phyloP scores from a whole-genome alignment of 2,329 filamentous ascomycete species.

The Cyclaneusma minus region DNA sequence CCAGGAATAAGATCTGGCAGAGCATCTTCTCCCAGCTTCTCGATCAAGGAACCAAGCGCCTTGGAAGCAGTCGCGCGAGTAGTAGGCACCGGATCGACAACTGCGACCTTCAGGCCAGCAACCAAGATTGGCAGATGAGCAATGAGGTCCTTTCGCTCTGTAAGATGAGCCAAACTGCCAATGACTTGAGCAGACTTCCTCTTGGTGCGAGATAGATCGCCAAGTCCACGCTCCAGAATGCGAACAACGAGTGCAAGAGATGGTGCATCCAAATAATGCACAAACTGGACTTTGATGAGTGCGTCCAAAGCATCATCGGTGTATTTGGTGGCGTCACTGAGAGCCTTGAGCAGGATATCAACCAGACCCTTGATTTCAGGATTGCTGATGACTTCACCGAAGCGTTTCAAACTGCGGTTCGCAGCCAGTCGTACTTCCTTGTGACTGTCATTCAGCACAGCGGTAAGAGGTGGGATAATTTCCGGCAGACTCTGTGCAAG shows the following conservation, averaged over 20 bases:
- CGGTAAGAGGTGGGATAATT: conserved; percentile 90
- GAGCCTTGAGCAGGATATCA: conserved; percentile 79
- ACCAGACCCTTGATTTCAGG: conserved; percentile 92
- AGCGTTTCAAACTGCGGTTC: conserved; percentile 91
- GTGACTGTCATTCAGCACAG: conserved; percentile 91
- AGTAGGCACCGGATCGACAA: conserved; percentile 90
- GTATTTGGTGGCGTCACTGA: conserved; percentile 94
- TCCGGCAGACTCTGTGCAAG: conserved; percentile 83
- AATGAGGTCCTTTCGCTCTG: conserved; percentile 86
- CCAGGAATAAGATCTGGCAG: conserved; percentile 93
- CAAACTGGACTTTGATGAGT: conserved; percentile 94
- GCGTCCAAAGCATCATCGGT: conserved; percentile 89
- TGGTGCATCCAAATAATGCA: conserved; percentile 95
- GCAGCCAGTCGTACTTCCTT: conserved; percentile 89
- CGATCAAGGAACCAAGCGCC: conserved; percentile 87
- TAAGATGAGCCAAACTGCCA: conserved; percentile 90
- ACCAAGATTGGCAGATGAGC: conserved; percentile 85
- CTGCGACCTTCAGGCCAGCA: conserved; percentile 72
- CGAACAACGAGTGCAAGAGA: conserved; percentile 89
- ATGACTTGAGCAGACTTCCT: conserved; percentile 95
- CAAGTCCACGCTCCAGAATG: conserved; percentile 83
- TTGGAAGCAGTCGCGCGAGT: conserved; percentile 94
- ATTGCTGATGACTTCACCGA: conserved; percentile 96
- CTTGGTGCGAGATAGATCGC: conserved; percentile 86
- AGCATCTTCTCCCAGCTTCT: conserved; percentile 94